phyloP scores from a whole-genome alignment of 192 early-diverging fungal genomes.

The Podochytrium sp. region DNA sequence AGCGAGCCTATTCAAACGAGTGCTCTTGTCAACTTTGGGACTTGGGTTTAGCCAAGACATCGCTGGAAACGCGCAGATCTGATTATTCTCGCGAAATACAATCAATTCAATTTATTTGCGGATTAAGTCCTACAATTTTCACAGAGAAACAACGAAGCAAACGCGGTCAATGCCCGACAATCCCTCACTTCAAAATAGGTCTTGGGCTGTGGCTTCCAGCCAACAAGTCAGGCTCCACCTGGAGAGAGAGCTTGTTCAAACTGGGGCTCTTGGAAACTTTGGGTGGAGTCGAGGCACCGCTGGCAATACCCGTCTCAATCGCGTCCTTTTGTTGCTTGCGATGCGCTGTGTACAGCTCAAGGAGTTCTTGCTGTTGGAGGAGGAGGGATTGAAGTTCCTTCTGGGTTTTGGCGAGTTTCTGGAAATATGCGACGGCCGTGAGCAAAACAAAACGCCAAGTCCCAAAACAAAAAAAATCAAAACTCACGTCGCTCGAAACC shows the following conservation, averaged over 20 bases:
- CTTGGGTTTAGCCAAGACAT: too few relatives aligned
- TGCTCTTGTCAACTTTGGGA: too few relatives aligned
- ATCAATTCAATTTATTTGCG: too few relatives aligned
- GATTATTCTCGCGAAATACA: too few relatives aligned
- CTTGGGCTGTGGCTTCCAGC: constrained; percentile 36
- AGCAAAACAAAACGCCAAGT: not conserved
- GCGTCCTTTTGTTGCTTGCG: not conserved
- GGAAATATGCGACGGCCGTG: not conserved
- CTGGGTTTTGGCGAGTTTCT: constrained; percentile 31
- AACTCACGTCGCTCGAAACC: not conserved
- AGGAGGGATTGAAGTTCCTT: constrained; percentile 26
- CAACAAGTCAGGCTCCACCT: constrained; percentile 27
- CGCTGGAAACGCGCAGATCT: too few relatives aligned
- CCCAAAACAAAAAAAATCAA: not conserved
- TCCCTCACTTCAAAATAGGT: constrained; percentile 33
- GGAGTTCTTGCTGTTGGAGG: constrained; percentile 24
- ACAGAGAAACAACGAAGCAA: too few relatives aligned
- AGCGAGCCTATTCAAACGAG: too few relatives aligned
- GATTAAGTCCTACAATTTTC: too few relatives aligned
- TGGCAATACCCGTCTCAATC: not conserved
- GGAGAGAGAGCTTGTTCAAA: not conserved
- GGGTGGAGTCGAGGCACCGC: not conserved
- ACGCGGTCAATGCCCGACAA: too few relatives aligned
- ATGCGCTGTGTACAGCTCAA: constrained; percentile 16
- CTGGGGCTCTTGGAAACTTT: not conserved